A percentile compares a stretch with the other conserved stretches of the same genome.
Conservation (phyloP, 257 asterid genomes). For the Fraxinus pennsylvanica region DNA sequence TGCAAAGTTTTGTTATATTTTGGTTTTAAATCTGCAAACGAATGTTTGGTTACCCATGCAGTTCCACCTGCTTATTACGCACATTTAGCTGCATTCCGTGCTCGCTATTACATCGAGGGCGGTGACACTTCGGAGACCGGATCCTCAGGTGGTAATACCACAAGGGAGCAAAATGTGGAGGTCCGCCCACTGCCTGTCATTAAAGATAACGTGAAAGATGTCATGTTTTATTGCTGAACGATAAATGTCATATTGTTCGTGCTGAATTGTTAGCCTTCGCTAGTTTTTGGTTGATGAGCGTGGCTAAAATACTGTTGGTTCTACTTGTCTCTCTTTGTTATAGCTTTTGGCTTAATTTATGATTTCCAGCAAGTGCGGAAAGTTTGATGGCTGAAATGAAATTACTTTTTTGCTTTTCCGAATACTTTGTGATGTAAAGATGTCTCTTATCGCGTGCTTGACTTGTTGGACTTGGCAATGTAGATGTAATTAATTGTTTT, state of each 20-base stretch:
- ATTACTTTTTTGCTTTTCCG: not conserved
- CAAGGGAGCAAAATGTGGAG: slow-evolving; percentile 38
- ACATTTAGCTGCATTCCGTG: slow-evolving; percentile 76
- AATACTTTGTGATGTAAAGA: not conserved
- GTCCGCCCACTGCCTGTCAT: slow-evolving; percentile 44
- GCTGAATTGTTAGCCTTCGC: not conserved
- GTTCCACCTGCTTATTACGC: slow-evolving; percentile 93
- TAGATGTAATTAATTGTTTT: no score
- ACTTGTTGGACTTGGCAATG: no score
- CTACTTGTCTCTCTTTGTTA: not conserved
- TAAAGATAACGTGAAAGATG: slow-evolving; percentile 48
- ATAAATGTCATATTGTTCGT: not conserved
- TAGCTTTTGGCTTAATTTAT: not conserved
- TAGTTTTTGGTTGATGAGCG: not conserved
- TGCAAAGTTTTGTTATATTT: not conserved
- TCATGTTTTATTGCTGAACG: not conserved
- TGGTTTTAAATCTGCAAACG: not conserved
- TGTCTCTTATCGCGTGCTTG: no score
- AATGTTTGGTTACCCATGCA: slow-evolving; percentile 26
- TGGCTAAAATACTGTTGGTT: not conserved
- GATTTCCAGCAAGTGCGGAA: not conserved
- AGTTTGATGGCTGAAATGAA: not conserved
- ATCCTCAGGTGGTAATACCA: slow-evolving; percentile 39
- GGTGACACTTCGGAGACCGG: slow-evolving; percentile 38
- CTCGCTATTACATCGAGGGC: slow-evolving; percentile 65